Percentiles rank a stretch among this genome's conserved stretches.
phyloP scores from a whole-genome alignment of 257 asterid genomes.

The Vinca minor region DNA sequence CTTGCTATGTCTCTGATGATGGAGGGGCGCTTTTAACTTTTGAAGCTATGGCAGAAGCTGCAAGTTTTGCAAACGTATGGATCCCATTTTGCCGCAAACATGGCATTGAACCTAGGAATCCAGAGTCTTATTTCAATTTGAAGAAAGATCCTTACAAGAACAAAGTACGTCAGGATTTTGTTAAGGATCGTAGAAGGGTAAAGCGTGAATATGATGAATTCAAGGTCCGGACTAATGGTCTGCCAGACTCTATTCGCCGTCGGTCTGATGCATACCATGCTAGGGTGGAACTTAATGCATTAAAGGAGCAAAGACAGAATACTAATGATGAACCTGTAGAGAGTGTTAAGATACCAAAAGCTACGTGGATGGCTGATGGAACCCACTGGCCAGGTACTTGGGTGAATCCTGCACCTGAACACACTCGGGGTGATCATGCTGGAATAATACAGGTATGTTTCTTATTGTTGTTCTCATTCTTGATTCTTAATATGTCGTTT shows the following conservation, averaged over 20 bases:
- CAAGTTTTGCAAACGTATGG: constrained; percentile 66
- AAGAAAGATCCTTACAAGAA: constrained; percentile 70
- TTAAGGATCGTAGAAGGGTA: constrained; percentile 59
- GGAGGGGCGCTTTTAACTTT: constrained; percentile 76
- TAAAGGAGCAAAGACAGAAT: constrained; percentile 56
- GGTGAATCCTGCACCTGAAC: constrained; percentile 42
- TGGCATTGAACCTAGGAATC: constrained; percentile 61
- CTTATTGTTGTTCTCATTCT: constrained; percentile 2
- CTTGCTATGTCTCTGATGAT: constrained; percentile 71
- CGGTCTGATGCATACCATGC: constrained; percentile 69
- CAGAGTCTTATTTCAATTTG: constrained; percentile 48
- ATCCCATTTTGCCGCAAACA: constrained; percentile 75
- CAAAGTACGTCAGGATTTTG: constrained; percentile 54
- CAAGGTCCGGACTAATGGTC: constrained; percentile 58
- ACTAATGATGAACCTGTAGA: constrained; percentile 52
- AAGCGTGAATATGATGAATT: constrained; percentile 78
- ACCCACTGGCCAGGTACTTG: constrained; percentile 90
- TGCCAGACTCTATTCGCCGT: constrained; percentile 64
- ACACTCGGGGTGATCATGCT: constrained; percentile 69
- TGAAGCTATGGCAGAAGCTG: constrained; percentile 80
- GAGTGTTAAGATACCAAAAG: constrained; percentile 43
- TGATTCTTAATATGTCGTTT: not conserved
- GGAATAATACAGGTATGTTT: constrained; percentile 64
- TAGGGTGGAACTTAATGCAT: constrained; percentile 52
- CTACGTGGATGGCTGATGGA: constrained; percentile 85